These are phyloP conservation scores for Sanghuangporus baumii DNA, from an alignment of 1,284 basidiomycete species.

Conservation along the genomic window DNA sequence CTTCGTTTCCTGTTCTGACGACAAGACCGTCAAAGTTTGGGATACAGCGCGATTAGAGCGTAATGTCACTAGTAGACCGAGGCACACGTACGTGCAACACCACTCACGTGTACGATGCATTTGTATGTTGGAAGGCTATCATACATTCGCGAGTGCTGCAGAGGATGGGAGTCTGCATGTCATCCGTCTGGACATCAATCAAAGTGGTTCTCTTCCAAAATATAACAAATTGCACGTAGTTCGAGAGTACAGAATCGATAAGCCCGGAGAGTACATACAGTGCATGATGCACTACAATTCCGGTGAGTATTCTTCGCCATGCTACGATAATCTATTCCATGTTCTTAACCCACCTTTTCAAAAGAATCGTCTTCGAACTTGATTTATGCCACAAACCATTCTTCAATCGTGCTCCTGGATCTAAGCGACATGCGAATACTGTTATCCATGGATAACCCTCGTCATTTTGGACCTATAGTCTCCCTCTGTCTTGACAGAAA, in stretches of 20 bases:
- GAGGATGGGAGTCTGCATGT: conserved; percentile 85
- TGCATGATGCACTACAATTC: conserved; percentile 73
- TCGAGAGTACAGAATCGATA: conserved; percentile 66
- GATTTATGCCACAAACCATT: conserved; percentile 81
- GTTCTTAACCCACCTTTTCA: background rate
- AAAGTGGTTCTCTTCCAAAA: conserved; percentile 63
- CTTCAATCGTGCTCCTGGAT: conserved; percentile 75
- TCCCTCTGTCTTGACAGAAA: conserved; percentile 79
- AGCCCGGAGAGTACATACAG: conserved; percentile 69
- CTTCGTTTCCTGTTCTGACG: conserved; percentile 86
- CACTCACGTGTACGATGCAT: conserved; percentile 76
- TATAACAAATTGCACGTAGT: conserved; percentile 76
- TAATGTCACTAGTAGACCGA: conserved; percentile 72
- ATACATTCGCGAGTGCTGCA: conserved; percentile 86
- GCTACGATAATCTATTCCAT: background rate
- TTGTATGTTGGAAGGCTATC: conserved; percentile 77
- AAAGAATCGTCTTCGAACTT: conserved; percentile 69
- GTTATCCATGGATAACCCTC: conserved; percentile 77
- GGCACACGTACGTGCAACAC: conserved; percentile 74
- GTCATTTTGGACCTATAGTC: conserved; percentile 83
- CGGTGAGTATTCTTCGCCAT: conserved; percentile 38
- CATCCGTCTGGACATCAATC: conserved; percentile 70
- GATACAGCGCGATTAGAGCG: conserved; percentile 76
- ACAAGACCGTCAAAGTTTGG: conserved; percentile 82
- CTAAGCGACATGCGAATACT: conserved; percentile 79